phyloP scores from a whole-genome alignment of 129 eudicot species.

The Gnaphalium uliginosum region DNA sequence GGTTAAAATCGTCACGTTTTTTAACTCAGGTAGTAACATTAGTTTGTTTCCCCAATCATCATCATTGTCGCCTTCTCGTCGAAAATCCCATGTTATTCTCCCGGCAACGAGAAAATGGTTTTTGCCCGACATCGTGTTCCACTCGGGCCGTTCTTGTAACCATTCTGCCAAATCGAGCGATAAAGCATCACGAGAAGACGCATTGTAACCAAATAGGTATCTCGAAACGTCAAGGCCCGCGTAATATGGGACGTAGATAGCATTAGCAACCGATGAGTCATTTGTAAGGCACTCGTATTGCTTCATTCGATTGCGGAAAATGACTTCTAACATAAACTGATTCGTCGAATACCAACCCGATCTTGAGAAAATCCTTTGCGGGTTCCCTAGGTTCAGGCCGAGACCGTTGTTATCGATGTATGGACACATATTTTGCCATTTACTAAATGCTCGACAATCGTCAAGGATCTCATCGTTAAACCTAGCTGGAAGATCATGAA shows the following conservation, averaged over 20 bases:
- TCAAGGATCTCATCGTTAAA: slow-evolving; percentile 51
- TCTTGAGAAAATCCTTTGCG: slow-evolving; percentile 46
- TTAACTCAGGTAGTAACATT: slow-evolving; percentile 60
- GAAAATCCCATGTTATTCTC: slow-evolving; percentile 83
- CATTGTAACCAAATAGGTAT: slow-evolving; percentile 47
- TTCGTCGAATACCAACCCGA: slow-evolving; percentile 69
- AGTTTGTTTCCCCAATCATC: slow-evolving; percentile 76
- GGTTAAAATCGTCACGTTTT: slow-evolving; percentile 62
- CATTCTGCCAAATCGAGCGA: slow-evolving; percentile 53
- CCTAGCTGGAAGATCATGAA: slow-evolving; percentile 56
- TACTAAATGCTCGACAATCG: slow-evolving; percentile 49
- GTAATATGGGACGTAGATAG: slow-evolving; percentile 73
- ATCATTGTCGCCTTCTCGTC: slow-evolving; percentile 45
- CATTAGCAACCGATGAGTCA: slow-evolving; percentile 70
- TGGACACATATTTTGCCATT: slow-evolving; percentile 73
- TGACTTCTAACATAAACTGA: slow-evolving; percentile 71
- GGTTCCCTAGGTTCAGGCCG: slow-evolving; percentile 57
- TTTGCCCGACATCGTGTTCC: slow-evolving; percentile 50
- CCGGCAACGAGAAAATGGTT: slow-evolving; percentile 81
- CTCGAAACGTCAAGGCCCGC: slow-evolving; percentile 76
- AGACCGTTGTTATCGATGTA: slow-evolving; percentile 59
- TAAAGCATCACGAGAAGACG: slow-evolving; percentile 42
- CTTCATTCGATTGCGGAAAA: slow-evolving; percentile 71
- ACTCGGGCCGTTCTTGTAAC: slow-evolving; percentile 59
- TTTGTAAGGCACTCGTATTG: slow-evolving; percentile 74